phyloP scores from a whole-genome alignment of 1,284 basidiomycete species.

The Ganoderma sp. region DNA sequence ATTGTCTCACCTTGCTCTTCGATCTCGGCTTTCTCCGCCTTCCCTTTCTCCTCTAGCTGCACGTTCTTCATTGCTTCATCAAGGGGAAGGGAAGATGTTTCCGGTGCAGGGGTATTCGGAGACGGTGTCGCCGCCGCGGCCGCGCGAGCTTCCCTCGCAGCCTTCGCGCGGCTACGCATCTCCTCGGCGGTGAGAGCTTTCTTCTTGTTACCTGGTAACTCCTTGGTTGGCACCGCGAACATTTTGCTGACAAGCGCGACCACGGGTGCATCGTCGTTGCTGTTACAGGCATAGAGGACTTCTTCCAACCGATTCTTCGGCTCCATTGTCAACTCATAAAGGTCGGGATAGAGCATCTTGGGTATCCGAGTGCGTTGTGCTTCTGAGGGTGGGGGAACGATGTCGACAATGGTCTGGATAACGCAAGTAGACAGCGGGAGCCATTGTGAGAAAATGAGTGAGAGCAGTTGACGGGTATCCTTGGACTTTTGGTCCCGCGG shows the following conservation, averaged over 20 bases:
- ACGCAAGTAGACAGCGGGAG: conserved; percentile 92
- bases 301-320: conserved; percentile 84
- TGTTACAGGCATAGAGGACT: conserved; percentile 80
- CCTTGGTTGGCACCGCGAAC: conserved; percentile 86
- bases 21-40: conserved; percentile 39
- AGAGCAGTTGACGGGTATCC: conserved; percentile 85
- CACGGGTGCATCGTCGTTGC: conserved; percentile 64
- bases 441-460: conserved; percentile 94
- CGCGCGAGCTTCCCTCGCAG: conserved; percentile 60
- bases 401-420: conserved; percentile 91
- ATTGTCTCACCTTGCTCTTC: conserved; percentile 62
- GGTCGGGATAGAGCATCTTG: conserved; percentile 90
- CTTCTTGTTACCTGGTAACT: conserved; percentile 87
- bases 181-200: conserved; percentile 85
- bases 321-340: conserved; percentile 57
- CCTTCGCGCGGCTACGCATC: conserved; percentile 75
- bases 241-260: conserved; percentile 97
- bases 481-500: conserved; percentile 93
- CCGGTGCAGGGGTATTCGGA: conserved; percentile 26
- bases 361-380: conserved; percentile 89
- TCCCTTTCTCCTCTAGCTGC: conserved; percentile 33
- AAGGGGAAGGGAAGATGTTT: conserved; percentile 32
- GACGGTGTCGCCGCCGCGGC: conserved; percentile 37
- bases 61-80: conserved; percentile 35
- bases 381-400: conserved; percentile 85